A percentile compares a stretch with the other conserved stretches of the same genome.
These are phyloP conservation scores for Coemansia sp. DNA, from an alignment of 192 early-diverging fungal genomes.

Conservation along the genomic window DNA sequence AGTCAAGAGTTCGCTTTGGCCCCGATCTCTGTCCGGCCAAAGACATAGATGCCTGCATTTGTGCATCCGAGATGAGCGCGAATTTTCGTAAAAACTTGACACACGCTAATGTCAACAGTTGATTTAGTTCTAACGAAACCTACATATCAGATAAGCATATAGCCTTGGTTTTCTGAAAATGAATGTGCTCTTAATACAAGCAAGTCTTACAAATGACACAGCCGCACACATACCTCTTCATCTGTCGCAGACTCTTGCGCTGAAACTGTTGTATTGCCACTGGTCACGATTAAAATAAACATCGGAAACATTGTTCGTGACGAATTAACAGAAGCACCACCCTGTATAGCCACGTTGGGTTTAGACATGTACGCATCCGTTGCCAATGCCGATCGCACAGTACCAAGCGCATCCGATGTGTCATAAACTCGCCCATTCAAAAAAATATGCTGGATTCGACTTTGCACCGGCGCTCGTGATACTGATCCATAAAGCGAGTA, in stretches of 20 bases:
- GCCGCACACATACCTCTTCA: not conserved
- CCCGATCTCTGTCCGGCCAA: not conserved
- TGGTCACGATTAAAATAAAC: slow-evolving; percentile 33
- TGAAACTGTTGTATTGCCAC: not conserved
- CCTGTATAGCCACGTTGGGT: not conserved
- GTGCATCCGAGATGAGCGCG: slow-evolving; percentile 24
- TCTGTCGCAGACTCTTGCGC: not conserved
- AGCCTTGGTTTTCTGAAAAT: too few species aligned
- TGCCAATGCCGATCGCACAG: slow-evolving; percentile 17
- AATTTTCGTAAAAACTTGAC: slow-evolving; percentile 46
- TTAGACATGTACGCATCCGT: slow-evolving; percentile 19
- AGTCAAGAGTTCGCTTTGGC: slow-evolving; percentile 1
- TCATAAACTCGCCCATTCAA: slow-evolving; percentile 9
- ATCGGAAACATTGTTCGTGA: slow-evolving; percentile 11
- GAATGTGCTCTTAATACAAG: too few species aligned
- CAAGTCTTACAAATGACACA: too few species aligned
- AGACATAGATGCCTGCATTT: slow-evolving; percentile 19
- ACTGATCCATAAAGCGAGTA: slow-evolving; percentile 33
- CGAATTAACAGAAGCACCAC: not conserved
- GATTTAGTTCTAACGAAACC: slow-evolving; percentile 14
- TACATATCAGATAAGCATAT: not conserved
- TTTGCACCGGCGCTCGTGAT: slow-evolving; percentile 23
- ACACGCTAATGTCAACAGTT: slow-evolving; percentile 30
- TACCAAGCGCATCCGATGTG: slow-evolving; percentile 15
- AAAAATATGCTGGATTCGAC: slow-evolving; percentile 41